These are phyloP conservation scores for Lachnellula cervina DNA, from an alignment of 2,329 filamentous ascomycete genomes.

Conservation along the genomic window DNA sequence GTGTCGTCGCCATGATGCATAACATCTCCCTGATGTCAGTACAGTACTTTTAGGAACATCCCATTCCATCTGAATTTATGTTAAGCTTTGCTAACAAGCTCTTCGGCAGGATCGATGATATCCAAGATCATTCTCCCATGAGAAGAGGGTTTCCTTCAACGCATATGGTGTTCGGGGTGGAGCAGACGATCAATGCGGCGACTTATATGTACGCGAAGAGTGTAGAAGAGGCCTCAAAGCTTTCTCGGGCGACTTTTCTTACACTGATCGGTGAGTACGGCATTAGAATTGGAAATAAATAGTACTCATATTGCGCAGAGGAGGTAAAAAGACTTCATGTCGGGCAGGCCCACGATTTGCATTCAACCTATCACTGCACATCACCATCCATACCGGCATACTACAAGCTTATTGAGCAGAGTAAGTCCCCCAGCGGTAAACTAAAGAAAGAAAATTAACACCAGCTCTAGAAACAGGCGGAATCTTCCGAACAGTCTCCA, in stretches of 20 bases:
- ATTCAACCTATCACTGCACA: conserved; percentile 1
- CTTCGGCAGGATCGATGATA: background rate
- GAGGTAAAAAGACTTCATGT: conserved; percentile 5
- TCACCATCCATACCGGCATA: conserved; percentile 3
- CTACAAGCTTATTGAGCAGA: conserved; percentile 2
- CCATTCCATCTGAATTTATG: no score
- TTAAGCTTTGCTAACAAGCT: background rate
- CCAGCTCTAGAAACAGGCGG: conserved; percentile 1
- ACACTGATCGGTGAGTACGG: background rate
- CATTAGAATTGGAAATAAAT: background rate
- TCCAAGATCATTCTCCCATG: background rate
- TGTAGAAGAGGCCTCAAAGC: background rate
- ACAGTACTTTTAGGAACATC: background rate
- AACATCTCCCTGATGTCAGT: background rate
- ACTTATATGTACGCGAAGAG: background rate
- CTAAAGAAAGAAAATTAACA: background rate
- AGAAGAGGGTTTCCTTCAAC: conserved; percentile 1
- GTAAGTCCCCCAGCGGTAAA: background rate
- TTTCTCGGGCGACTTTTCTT: background rate
- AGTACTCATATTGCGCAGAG: background rate
- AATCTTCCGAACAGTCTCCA: background rate
- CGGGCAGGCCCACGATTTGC: conserved; percentile 6
- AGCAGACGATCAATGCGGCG: background rate
- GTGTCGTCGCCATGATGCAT: background rate
- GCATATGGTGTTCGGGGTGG: background rate